These are phyloP conservation scores for Orbilia oligospora DNA, from an alignment of 2,329 filamentous ascomycete species.

Conservation along the genomic window DNA sequence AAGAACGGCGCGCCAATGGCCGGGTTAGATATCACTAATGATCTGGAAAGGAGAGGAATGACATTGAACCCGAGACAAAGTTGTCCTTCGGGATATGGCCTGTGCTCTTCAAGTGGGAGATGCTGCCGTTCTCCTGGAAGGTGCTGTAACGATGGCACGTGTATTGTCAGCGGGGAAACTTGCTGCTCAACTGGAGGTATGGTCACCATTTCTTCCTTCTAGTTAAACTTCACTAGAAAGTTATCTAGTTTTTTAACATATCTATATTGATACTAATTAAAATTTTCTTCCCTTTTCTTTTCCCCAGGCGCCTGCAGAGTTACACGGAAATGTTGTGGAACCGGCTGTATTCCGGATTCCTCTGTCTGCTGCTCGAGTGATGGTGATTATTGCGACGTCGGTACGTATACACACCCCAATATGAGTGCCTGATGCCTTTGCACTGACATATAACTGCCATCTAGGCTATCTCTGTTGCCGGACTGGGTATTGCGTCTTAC, in stretches of 20 bases:
- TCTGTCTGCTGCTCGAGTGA: conserved; percentile 34
- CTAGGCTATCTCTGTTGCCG: conserved; percentile 53
- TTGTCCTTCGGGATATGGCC: conserved; percentile 48
- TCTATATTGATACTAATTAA: conserved; percentile 9
- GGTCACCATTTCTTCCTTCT: neutral
- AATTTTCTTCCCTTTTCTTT: neutral
- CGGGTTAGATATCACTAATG: conserved; percentile 49
- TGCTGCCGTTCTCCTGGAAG: conserved; percentile 47
- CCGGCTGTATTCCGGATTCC: conserved; percentile 33
- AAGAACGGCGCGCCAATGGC: conserved; percentile 35
- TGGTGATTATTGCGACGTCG: conserved; percentile 38
- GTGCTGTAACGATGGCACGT: conserved; percentile 55
- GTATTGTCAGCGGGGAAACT: conserved; percentile 40
- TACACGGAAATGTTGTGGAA: conserved; percentile 54
- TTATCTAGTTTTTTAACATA: neutral
- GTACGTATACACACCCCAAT: conserved; percentile 18
- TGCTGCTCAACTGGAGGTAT: conserved; percentile 55
- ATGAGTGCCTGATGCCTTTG: neutral
- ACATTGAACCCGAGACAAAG: conserved; percentile 44
- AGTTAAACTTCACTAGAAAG: neutral
- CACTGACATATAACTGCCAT: conserved; percentile 6
- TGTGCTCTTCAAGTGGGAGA: conserved; percentile 39
- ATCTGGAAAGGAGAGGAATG: conserved; percentile 46
- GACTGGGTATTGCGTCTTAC: conserved; percentile 52
- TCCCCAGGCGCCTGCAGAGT: conserved; percentile 44